Evolutionary conservation across 139 green algal genomes (phyloP).

Genomic region (Mesostigma viride): DNA sequence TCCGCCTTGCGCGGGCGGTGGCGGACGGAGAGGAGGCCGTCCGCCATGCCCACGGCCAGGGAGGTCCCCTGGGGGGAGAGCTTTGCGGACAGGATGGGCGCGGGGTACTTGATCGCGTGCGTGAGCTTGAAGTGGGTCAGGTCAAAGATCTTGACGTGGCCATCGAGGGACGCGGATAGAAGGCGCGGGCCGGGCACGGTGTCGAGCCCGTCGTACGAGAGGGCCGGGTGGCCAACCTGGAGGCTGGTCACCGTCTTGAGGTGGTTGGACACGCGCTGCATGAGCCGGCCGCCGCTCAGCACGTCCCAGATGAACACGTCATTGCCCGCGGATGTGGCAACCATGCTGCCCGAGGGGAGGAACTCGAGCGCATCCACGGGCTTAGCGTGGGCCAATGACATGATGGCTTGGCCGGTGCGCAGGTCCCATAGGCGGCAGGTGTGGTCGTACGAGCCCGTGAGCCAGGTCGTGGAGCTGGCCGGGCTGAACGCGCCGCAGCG

Average conservation of each 20-base stretch:
- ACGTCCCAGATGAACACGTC: conserved; percentile 74
- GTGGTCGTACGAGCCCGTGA: conserved; percentile 76
- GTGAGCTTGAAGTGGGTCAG: conserved; percentile 64
- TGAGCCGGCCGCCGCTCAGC: conserved; percentile 50
- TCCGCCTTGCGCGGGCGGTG: conserved; percentile 4
- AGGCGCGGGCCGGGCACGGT: conserved; percentile 48
- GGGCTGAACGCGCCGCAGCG: conserved; percentile 45
- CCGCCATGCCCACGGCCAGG: conserved; percentile 76
- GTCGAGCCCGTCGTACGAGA: conserved; percentile 41
- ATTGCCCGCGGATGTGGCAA: conserved; percentile 34
- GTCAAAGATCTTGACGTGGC: conserved; percentile 89
- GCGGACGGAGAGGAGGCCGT: conserved; percentile 56
- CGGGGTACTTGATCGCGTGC: conserved; percentile 63
- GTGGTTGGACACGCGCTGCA: conserved; percentile 64
- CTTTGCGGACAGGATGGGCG: conserved; percentile 58
- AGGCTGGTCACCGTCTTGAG: conserved; percentile 90
- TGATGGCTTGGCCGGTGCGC: background rate
- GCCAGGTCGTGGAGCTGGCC: conserved; percentile 44
- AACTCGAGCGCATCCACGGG: conserved; percentile 28
- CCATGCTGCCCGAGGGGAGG: conserved; percentile 29
- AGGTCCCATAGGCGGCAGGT: conserved; percentile 71
- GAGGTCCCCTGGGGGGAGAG: conserved; percentile 51
- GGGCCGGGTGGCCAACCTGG: conserved; percentile 33
- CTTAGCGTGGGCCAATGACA: conserved; percentile 15
- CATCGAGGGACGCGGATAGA: conserved; percentile 77